phyloP scores from a whole-genome alignment of 495 filamentous ascomycete species.

The Penicillium atrosanguineum region DNA sequence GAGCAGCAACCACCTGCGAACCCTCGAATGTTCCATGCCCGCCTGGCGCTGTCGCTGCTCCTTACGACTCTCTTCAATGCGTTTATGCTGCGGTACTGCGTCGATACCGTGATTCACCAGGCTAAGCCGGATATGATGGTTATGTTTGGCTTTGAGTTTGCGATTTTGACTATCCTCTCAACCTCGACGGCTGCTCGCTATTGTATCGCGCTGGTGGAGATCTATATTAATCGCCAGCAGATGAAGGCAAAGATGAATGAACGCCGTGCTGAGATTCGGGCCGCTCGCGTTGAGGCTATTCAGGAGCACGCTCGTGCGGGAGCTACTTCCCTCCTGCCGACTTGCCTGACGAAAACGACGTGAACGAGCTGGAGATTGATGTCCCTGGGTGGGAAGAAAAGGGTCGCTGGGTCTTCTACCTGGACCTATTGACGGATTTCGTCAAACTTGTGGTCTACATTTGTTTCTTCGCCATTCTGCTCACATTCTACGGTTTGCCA shows the following conservation, averaged over 20 bases:
- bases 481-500: conserved; percentile 90
- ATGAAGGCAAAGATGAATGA: conserved; percentile 62
- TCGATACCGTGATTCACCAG: conserved; percentile 77
- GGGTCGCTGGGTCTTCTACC: conserved; percentile 85
- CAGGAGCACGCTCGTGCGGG: conserved; percentile 39
- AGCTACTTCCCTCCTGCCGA: conserved; percentile 28
- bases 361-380: conserved; percentile 92
- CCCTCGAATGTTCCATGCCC: conserved; percentile 82
- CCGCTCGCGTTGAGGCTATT: conserved; percentile 55
- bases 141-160: conserved; percentile 98
- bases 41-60: conserved; percentile 73
- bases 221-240: conserved; percentile 69
- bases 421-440: conserved; percentile 88
- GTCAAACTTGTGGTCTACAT: conserved; percentile 85
- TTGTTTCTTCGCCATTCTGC: conserved; percentile 87
- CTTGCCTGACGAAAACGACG: conserved; percentile 66
- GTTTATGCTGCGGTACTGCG: conserved; percentile 73
- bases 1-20: conserved; percentile 95
- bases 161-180: conserved; percentile 76
- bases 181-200: conserved; percentile 77
- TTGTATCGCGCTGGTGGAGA: conserved; percentile 73
- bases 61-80: conserved; percentile 74
- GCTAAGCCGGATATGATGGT: conserved; percentile 98
- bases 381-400: conserved; percentile 97
- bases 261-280: conserved; percentile 62